Conservation (phyloP, 2,329 filamentous ascomycete species). For the Zalaria sp. region DNA sequence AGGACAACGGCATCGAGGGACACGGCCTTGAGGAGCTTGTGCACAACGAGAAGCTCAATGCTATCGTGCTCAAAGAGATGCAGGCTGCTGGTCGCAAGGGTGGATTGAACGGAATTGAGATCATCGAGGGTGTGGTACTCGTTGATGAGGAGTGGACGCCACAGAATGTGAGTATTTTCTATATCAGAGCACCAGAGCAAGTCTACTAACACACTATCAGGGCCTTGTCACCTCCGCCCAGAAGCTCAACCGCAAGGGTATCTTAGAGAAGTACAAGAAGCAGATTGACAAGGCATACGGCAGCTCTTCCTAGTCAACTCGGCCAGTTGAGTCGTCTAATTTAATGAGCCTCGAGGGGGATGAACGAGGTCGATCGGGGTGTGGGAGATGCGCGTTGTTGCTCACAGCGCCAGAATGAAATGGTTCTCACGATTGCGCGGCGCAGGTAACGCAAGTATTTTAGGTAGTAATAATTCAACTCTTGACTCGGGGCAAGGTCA, state of each 20-base stretch:
- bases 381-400: too few relatives aligned
- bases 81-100: conserved; percentile 49
- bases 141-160: conserved; percentile 83
- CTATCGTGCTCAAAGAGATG: conserved; percentile 55
- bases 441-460: too few relatives aligned
- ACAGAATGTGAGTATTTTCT: conserved; percentile 37
- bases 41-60: conserved; percentile 49
- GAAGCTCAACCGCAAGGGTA: conserved; percentile 37
- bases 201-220: conserved; percentile 16
- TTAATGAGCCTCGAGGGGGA: too few relatives aligned
- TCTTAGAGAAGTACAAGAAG: conserved; percentile 37
- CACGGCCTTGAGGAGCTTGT: conserved; percentile 53
- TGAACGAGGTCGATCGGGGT: too few relatives aligned
- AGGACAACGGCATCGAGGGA: conserved; percentile 46
- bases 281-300: conserved; percentile 34
- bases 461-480: too few relatives aligned
- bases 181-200: not conserved
- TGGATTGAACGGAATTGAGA: conserved; percentile 57
- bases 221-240: conserved; percentile 36
- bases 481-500: too few relatives aligned
- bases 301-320: conserved; percentile 3
- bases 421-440: too few relatives aligned
- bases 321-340: too few relatives aligned
- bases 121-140: conserved; percentile 61
- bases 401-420: too few relatives aligned